Conservation (phyloP, 148 eudicot genomes). For the Heliamphora exappendiculata region DNA sequence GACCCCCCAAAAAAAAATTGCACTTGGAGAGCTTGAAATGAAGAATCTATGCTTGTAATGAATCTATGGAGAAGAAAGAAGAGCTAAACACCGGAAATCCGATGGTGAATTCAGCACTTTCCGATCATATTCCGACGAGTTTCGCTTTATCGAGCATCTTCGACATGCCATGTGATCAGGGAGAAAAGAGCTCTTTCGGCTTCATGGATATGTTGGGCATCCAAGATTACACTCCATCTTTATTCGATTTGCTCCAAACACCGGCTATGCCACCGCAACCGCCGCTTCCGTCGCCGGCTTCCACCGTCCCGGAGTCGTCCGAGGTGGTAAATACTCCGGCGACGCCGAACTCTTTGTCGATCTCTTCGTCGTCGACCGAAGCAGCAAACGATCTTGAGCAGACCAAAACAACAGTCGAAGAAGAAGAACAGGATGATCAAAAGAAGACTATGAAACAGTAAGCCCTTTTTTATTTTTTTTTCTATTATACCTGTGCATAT, state of each 20-base stretch:
- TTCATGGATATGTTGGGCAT: constrained; percentile 34
- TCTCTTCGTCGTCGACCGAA: constrained; percentile 60
- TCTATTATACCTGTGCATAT: too few species aligned
- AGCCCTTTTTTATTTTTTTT: constrained; percentile 1
- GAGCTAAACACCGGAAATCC: constrained; percentile 6
- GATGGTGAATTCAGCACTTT: constrained; percentile 19
- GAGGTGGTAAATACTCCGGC: constrained; percentile 51
- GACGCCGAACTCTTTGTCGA: constrained; percentile 53
- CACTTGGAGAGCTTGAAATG: constrained; percentile 15
- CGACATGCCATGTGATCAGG: constrained; percentile 18
- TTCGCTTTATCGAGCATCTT: constrained; percentile 15
- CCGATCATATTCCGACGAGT: constrained; percentile 23
- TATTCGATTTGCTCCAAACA: constrained; percentile 32
- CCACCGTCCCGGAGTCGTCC: constrained; percentile 26
- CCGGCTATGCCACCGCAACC: constrained; percentile 1
- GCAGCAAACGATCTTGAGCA: constrained; percentile 24
- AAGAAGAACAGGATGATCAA: constrained; percentile 26
- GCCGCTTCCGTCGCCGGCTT: constrained; percentile 5
- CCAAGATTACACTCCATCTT: constrained; percentile 29
- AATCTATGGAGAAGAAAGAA: constrained; percentile 25
- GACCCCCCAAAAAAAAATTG: neutral
- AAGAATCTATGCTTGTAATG: constrained; percentile 26
- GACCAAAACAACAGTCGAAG: constrained; percentile 9
- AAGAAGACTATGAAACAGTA: constrained; percentile 55
- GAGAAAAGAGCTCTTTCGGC: constrained; percentile 15